Base-by-base conservation (phyloP, 768 basidiomycete species). In the Rhodotorula paludigena region DNA sequence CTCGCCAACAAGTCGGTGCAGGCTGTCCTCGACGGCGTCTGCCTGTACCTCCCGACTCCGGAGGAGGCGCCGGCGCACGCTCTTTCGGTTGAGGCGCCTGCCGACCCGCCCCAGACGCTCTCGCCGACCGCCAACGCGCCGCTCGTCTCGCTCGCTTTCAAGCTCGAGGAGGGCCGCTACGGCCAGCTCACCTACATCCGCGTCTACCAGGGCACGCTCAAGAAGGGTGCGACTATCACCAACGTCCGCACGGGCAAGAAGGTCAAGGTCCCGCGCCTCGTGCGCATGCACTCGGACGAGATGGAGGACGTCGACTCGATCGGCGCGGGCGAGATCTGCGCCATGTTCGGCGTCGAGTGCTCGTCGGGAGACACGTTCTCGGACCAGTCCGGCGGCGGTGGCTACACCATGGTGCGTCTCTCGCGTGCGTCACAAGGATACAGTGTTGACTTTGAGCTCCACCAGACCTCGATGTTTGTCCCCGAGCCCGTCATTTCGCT, bases 241-340 rank as follows among this genome's bases (percentile, higher is more conserved):
- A 96, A 98, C 75, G 91, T 89, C 15, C 83, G 93, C 47, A 92
- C 92, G 30, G 94, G 93, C 52, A 99, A 97, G 84, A 91, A 87
- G 80, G 89, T 96, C 79, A 97, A 98, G 80, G 90, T 99, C 18
- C 93, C 96, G 4, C 84, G 93, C 45, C 81, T 99, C 72, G 96
- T 98, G 64, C 85, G 92, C 65, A 94, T 99, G 96, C 96, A 99
- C 79, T 89, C 88, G 78, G 90, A 98, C 72, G 94, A 99, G 79
- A 97, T 98, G 96, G 96, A 99, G 90, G 94, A 99, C 74, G 87
- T 99, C 63, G 88, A 92, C 54, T 84, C 85, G 15, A 89, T 99
- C 73, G 92, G 92, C 0, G 92, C 94, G 36, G 96, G 96, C 64
- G 96, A 99, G 83, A 99, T 99, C 71, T 98, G 96, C 77, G 96